A percentile compares a stretch with the other conserved stretches of the same genome.
These are phyloP conservation scores for Parafenestella ontariensis DNA, from an alignment of 2,329 filamentous ascomycete genomes.

Conservation along the genomic window DNA sequence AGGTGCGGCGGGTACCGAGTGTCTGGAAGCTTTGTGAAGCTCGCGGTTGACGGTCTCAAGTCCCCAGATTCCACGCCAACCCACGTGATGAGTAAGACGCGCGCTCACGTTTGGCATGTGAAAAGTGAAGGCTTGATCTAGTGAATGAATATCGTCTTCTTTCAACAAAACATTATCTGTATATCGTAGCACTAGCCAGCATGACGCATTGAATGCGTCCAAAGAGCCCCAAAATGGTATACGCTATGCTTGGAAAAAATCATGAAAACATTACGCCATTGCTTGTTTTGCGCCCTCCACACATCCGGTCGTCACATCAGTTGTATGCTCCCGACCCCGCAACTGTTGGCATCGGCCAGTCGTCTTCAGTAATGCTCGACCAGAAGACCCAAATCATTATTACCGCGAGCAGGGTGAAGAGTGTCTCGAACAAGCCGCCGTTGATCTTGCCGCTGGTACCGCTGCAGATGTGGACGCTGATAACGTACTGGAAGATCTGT, in stretches of 20 bases:
- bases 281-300: conserved; percentile 27
- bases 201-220: conserved; percentile 35
- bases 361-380: conserved; percentile 98
- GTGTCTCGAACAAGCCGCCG: conserved; percentile 87
- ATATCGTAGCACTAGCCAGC: conserved; percentile 38
- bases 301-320: conserved; percentile 22
- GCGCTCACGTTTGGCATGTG: conserved; percentile 29
- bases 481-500: conserved; percentile 94
- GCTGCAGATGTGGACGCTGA: conserved; percentile 89
- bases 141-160: conserved; percentile 3
- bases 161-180: conserved; percentile 45
- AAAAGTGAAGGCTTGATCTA: conserved; percentile 1
- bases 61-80: conserved; percentile 6
- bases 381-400: conserved; percentile 92
- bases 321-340: conserved; percentile 51
- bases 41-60: conserved; percentile 8
- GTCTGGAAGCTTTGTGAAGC: conserved; percentile 11
- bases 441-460: conserved; percentile 87
- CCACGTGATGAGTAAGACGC: conserved; percentile 30
- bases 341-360: conserved; percentile 75
- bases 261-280: conserved; percentile 46
- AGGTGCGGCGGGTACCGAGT: not conserved
- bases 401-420: conserved; percentile 88
- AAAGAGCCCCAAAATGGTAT: conserved; percentile 46
- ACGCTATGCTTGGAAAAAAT: conserved; percentile 48